Evolutionary conservation across 2,329 filamentous ascomycete genomes (phyloP).

Genomic region (Paecilomyces fulvus): DNA sequence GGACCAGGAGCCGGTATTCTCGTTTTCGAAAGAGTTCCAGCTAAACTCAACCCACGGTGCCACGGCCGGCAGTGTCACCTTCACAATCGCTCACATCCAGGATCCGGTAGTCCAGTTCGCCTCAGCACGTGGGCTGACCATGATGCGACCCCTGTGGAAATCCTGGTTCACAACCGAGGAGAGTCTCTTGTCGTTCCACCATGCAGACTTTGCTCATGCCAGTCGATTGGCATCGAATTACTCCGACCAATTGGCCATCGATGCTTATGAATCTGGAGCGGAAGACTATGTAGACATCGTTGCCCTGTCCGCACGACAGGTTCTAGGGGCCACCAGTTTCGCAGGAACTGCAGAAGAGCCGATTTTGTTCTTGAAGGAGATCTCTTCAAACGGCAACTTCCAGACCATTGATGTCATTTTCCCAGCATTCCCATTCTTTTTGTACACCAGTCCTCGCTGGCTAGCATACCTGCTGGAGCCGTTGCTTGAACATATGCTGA

Average conservation of each 20-base stretch:
- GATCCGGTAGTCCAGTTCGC: constrained; percentile 74
- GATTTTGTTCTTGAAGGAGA: constrained; percentile 75
- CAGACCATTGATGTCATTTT: constrained; percentile 86
- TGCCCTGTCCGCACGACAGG: constrained; percentile 68
- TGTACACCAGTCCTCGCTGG: constrained; percentile 78
- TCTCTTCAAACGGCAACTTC: constrained; percentile 75
- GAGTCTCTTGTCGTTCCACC: constrained; percentile 66
- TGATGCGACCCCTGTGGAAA: constrained; percentile 72
- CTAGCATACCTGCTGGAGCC: constrained; percentile 71
- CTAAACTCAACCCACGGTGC: constrained; percentile 31
- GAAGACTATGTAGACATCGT: constrained; percentile 70
- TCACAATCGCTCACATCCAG: constrained; percentile 70
- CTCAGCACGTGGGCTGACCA: constrained; percentile 63
- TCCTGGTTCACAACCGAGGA: constrained; percentile 60
- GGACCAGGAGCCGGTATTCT: constrained; percentile 74
- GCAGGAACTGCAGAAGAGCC: constrained; percentile 62
- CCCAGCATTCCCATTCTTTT: constrained; percentile 75
- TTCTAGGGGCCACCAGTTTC: constrained; percentile 69
- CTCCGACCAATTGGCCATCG: constrained; percentile 58
- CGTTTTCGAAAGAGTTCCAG: constrained; percentile 60
- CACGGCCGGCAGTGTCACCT: constrained; percentile 52
- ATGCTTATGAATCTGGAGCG: constrained; percentile 66
- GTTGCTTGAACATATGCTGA: constrained; percentile 70
- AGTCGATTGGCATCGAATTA: constrained; percentile 61
- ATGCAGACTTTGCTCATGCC: constrained; percentile 61